Base-by-base conservation (phyloP, 148 eudicot genomes). In the Persicaria maculosa region DNA sequence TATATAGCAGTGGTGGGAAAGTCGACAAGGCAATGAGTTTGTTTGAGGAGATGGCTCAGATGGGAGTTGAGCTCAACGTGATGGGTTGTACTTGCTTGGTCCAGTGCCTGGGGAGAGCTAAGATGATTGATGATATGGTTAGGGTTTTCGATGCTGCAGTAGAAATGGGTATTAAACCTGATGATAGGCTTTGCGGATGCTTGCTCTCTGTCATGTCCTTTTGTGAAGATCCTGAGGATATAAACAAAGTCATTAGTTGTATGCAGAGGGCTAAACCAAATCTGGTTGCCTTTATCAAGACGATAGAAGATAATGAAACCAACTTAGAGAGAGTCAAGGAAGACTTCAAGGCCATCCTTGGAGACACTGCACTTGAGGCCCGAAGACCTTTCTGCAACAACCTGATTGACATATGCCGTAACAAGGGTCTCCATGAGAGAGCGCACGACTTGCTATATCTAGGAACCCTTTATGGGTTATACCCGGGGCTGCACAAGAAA, bases 81-180 rank as follows among this genome's bases (percentile, higher is more conserved):
- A 96, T 96, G 99, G 97, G 97, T 9, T 88, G 84, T 74, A 96
- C 97, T 82, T 96, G 97, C 81, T 84, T 96, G 85, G 82, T 96
- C 57, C 99, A 92, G 53, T 89, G 99, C 78, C 81, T 96, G 78
- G 99, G 99, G 15, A 87, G 88, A 77, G 91, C 89, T 57, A 83
- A 79, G 80, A 86, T 78, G 77, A 84, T 96, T 9, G 86, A 96
- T 77, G 97, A 90, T 67, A 81, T 96, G 80, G 94, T 89, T 68
- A 82, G 78, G 75, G 94, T 96, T 19, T 96, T 87, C 17, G 82
- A 88, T 55, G 70, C 72, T 19, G 80, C 93, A 1, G 45, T 90
- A 0, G 82, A 85, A 22, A 79, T 78, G 79, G 97, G 97, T 4
- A 80, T 96, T 16, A 87, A 77, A 69, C 94, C 97, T 8, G 99